Evolutionary conservation across 257 asterid species (phyloP), one percentile per base, ranked within the genome.

Genomic region (Hygrophila difformis): DNA sequence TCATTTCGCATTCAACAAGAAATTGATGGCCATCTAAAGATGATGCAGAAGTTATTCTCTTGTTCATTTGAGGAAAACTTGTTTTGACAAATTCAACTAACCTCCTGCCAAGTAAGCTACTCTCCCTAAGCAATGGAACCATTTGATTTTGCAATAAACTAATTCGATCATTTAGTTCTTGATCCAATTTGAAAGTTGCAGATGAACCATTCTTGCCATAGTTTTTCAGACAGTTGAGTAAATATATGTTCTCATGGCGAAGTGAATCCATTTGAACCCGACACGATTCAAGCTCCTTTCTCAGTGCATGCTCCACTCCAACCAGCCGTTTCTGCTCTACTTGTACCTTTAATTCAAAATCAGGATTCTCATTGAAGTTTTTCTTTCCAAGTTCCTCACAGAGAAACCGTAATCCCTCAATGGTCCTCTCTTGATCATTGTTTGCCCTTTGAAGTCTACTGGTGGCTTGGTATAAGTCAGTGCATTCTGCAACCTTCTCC

Each of bases 261-360:
- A 87, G 95, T 52, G 87, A 72, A 63, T 92, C 94, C 24, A 72
- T 65, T 64, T 92, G 87, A 40, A 51, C 66, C 67, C 73, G 67
- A 58, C 41, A 74, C 35, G 88, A 78, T 56, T 80, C 95, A 55
- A 81, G 81, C 75, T 92, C 97, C 75, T 87, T 92, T 76, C 99
- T 83, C 62, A 92, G 64, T 17, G 87, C 70, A 45, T 79, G 82
- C 64, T 92, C 99, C 56, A 92, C 72, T 9, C 91, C 94, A 1
- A 91, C 74, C 65, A 92, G 73, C 50, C 99, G 79, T 59, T 78
- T 44, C 42, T 83, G 97, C 45, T 92, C 99, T 18, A 69, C 66
- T 54, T 68, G 94, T 65, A 76, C 68, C 65, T 73, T 92, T 20
- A 74, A 47, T 50, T 77, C 84, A 55, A 55, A 83, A 66, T 80